Conservation (phyloP, 2,329 filamentous ascomycete genomes). For the Xylariaceae sp. region DNA sequence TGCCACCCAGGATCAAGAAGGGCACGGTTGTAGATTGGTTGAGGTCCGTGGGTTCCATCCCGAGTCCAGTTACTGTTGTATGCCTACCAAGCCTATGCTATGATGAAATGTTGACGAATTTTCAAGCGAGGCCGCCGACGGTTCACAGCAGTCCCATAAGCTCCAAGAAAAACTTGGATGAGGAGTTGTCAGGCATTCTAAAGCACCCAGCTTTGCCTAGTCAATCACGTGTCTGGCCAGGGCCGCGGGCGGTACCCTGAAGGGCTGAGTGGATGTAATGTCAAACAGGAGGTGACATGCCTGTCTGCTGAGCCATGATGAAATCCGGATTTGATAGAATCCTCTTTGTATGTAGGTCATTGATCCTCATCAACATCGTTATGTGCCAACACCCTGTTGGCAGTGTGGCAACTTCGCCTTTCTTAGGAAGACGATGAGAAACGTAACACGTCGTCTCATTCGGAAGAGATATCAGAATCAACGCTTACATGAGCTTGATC, state of each 20-base stretch:
- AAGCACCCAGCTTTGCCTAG: conserved; percentile 7
- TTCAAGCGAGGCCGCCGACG: not conserved
- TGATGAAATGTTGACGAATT: not conserved
- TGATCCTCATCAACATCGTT: conserved; percentile 7
- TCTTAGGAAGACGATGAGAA: conserved; percentile 5
- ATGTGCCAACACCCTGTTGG: conserved; percentile 4
- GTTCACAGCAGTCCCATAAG: not conserved
- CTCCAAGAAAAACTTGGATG: conserved; percentile 15
- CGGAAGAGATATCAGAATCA: not conserved
- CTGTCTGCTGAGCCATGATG: conserved; percentile 3
- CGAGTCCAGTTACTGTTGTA: conserved; percentile 1
- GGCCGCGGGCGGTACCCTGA: conserved; percentile 22
- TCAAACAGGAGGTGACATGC: conserved; percentile 7
- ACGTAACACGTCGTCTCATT: not conserved
- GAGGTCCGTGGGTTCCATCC: conserved; percentile 21
- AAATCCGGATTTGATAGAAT: conserved; percentile 8
- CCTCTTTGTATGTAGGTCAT: not conserved
- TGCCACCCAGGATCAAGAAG: conserved; percentile 17
- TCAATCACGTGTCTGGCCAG: conserved; percentile 19
- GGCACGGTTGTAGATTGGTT: conserved; percentile 19
- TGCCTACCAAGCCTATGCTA: not conserved
- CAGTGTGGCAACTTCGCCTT: conserved; percentile 3
- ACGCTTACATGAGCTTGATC: not conserved
- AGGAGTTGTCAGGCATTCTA: conserved; percentile 10
- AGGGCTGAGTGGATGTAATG: conserved; percentile 13